Evolutionary conservation across 345 rosid genomes (phyloP), one percentile per base, ranked within the genome.

Genomic region (Syzygium jambos): DNA sequence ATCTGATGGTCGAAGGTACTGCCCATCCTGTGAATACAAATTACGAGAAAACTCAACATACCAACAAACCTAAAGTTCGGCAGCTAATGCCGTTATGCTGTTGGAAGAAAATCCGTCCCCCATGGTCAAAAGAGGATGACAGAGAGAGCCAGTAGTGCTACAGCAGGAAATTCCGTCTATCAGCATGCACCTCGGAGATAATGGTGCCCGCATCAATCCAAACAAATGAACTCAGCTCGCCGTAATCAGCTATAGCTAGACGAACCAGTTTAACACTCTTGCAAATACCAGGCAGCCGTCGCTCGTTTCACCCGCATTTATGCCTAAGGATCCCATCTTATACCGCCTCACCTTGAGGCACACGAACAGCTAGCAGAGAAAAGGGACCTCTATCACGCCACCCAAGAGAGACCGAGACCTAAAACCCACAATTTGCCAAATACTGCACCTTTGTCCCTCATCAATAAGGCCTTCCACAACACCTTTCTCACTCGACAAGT

Each of bases 1-100:
- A 88, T 98, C 98, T 30, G 99, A 94, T 86, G 99, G 98, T 86
- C 99, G 94, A 92, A 97, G 98, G 87, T 96, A 97, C 89, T 95
- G 99, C 63, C 99, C 98, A 95, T 97, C 98, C 99, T 97, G 93
- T 65, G 91, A 86, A 89, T 88, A 22, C 53, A 25, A 86, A 43
- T 68, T 12, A 55, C 83, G 73, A 56, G 83, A 63, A 85, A 82
- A 51, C 29, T 86, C 54, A 49, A 21, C 49, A 52, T 34, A 54
- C 56, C 61, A 85, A 21, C 22, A 85, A 34, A 88, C 86, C 52
- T 53, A 46, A 78, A 52, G 9, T 49, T 29, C 52, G 61, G 51
- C 73, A 61, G 25, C 49, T 73, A 73, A 49, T 38, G 82, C 82
- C 2, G 22, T 19, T 57, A 85, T 85, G 82, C 82, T 3, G 49